These are phyloP conservation scores for Polygonum aviculare DNA, from an alignment of 148 eudicot genomes.

Conservation along the genomic window DNA sequence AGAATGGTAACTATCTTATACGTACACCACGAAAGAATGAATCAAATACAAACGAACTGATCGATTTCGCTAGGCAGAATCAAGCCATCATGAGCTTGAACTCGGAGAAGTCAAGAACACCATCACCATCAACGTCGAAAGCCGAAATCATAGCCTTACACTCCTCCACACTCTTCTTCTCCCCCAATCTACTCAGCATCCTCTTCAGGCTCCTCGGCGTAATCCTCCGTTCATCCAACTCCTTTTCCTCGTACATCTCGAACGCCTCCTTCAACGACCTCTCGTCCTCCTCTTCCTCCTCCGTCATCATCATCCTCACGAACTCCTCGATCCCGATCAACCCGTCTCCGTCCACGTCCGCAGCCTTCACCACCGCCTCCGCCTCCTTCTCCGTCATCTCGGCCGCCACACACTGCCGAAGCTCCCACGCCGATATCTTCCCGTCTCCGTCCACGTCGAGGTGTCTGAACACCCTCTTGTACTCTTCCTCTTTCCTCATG, in stretches of 20 bases:
- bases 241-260: constrained; percentile 11
- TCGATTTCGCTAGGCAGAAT: not conserved
- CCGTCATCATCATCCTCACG: not conserved
- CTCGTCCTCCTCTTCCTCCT: constrained; percentile 17
- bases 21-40: not conserved
- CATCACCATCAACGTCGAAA: constrained; percentile 10
- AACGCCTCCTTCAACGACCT: constrained; percentile 45
- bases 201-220: constrained; percentile 11
- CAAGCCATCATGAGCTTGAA: constrained; percentile 14
- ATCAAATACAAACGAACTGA: not conserved
- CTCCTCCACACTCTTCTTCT: constrained; percentile 13
- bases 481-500: not conserved
- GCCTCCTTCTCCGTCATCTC: not conserved
- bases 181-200: constrained; percentile 13
- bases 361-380: not conserved
- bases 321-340: constrained; percentile 11
- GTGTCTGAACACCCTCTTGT: constrained; percentile 10
- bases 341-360: not conserved
- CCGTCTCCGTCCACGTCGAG: constrained; percentile 13
- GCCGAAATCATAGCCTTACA: constrained; percentile 16
- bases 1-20: no score
- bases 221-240: constrained; percentile 10
- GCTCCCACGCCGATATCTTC: constrained; percentile 7
- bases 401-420: not conserved
- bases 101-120: constrained; percentile 9